phyloP scores from a whole-genome alignment of 345 rosid species.

The Theobroma cacao region DNA sequence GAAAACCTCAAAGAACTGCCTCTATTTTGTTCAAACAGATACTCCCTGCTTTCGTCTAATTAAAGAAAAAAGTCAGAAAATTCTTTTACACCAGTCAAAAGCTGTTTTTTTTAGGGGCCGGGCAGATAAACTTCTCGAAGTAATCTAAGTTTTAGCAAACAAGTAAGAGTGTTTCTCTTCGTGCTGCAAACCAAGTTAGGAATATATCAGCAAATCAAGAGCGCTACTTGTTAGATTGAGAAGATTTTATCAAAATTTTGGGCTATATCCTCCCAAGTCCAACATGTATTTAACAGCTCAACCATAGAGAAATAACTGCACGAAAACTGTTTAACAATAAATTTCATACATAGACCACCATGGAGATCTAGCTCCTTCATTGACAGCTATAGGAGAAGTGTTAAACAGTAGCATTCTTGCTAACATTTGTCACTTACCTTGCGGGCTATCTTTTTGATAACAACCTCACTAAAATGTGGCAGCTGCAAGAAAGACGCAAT shows the following conservation, averaged over 20 bases:
- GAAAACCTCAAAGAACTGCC: not conserved
- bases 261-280: not conserved
- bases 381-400: not conserved
- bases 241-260: not conserved
- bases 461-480: conserved; percentile 82
- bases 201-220: not conserved
- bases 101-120: not conserved
- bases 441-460: conserved; percentile 84
- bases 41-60: not conserved
- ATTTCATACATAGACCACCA: not conserved
- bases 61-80: not conserved
- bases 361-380: not conserved
- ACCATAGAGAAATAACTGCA: not conserved
- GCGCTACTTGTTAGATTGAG: not conserved
- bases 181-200: not conserved
- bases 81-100: not conserved
- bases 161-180: not conserved
- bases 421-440: conserved; percentile 47
- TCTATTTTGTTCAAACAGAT: not conserved
- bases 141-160: not conserved
- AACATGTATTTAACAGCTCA: not conserved
- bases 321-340: not conserved
- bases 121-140: not conserved
- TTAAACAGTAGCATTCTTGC: not conserved
- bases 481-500: conserved; percentile 92